Percentiles rank a stretch among this genome's conserved stretches.
Conservation (phyloP, 2,329 filamentous ascomycete genomes). For the Cadophora sp. region DNA sequence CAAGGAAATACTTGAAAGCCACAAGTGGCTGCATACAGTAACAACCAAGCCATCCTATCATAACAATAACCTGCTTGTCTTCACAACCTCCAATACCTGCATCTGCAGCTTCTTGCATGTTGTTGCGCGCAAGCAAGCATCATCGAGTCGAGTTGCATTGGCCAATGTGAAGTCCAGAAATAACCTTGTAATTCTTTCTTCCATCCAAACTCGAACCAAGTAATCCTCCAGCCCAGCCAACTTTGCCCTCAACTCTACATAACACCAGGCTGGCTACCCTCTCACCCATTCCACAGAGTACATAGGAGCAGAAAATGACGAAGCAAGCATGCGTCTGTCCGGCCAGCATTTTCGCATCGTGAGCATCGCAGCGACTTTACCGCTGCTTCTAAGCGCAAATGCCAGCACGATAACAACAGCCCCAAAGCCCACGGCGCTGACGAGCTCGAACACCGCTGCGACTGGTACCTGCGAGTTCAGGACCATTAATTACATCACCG, state of each 20-base stretch:
- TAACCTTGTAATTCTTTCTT: neutral
- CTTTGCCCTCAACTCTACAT: neutral
- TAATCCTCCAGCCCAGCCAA: slow-evolving; percentile 7
- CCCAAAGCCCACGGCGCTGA: neutral
- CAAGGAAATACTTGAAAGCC: slow-evolving; percentile 15
- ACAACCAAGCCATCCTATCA: slow-evolving; percentile 6
- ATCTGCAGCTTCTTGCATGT: neutral
- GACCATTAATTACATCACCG: slow-evolving; percentile 47
- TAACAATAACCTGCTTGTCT: slow-evolving; percentile 1
- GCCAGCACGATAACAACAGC: slow-evolving; percentile 34
- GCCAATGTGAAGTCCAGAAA: slow-evolving; percentile 15
- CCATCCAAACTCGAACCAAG: slow-evolving; percentile 4
- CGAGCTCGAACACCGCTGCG: slow-evolving; percentile 4
- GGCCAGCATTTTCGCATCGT: slow-evolving; percentile 12
- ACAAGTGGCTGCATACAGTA: slow-evolving; percentile 14
- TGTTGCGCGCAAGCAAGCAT: slow-evolving; percentile 7
- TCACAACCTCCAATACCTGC: neutral
- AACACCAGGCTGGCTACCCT: neutral
- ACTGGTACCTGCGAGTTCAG: slow-evolving; percentile 43
- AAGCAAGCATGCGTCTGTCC: slow-evolving; percentile 22
- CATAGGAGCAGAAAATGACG: slow-evolving; percentile 21
- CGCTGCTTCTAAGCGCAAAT: slow-evolving; percentile 33
- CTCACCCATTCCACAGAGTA: neutral
- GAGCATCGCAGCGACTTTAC: slow-evolving; percentile 29
- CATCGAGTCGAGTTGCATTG: slow-evolving; percentile 5